phyloP scores from a whole-genome alignment of 306 rosid genomes.

The Alnus glutinosa region DNA sequence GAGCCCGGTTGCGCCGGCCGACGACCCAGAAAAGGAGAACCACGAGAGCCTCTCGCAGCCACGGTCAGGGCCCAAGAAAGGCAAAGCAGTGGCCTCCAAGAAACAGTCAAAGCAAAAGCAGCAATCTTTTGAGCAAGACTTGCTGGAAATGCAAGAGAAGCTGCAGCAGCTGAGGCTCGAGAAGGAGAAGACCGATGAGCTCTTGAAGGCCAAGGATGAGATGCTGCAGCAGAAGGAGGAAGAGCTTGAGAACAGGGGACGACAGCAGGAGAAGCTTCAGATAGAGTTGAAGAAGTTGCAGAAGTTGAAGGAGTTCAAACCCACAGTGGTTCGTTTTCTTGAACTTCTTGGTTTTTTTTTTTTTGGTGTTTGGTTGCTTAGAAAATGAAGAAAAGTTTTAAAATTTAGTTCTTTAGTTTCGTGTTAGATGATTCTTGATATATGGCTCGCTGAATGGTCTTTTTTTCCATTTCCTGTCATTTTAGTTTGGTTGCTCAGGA shows the following conservation, averaged over 20 bases:
- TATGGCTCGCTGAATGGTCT: background rate
- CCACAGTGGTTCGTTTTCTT: slow-evolving; percentile 58
- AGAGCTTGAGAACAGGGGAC: slow-evolving; percentile 58
- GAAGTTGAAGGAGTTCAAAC: slow-evolving; percentile 88
- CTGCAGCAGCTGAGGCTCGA: slow-evolving; percentile 60
- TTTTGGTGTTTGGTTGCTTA: background rate
- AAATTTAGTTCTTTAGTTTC: background rate
- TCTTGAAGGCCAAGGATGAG: slow-evolving; percentile 75
- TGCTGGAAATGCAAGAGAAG: slow-evolving; percentile 80
- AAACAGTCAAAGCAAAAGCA: slow-evolving; percentile 42
- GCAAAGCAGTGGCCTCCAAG: slow-evolving; percentile 51
- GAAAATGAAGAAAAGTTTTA: background rate
- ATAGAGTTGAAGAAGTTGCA: slow-evolving; percentile 73
- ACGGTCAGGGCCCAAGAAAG: slow-evolving; percentile 45
- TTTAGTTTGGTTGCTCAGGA: background rate
- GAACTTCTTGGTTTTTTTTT: background rate
- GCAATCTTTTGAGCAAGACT: slow-evolving; percentile 60
- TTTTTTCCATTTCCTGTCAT: background rate
- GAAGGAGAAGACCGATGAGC: slow-evolving; percentile 81
- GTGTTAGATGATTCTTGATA: background rate
- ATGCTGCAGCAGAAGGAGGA: slow-evolving; percentile 69
- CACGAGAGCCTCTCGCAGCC: slow-evolving; percentile 41
- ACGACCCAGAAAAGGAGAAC: slow-evolving; percentile 45
- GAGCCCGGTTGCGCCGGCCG: slow-evolving; percentile 4
- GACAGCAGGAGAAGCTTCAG: slow-evolving; percentile 75